Conservation (phyloP, 495 filamentous ascomycete species). For the Astrocystis sublimbata region DNA sequence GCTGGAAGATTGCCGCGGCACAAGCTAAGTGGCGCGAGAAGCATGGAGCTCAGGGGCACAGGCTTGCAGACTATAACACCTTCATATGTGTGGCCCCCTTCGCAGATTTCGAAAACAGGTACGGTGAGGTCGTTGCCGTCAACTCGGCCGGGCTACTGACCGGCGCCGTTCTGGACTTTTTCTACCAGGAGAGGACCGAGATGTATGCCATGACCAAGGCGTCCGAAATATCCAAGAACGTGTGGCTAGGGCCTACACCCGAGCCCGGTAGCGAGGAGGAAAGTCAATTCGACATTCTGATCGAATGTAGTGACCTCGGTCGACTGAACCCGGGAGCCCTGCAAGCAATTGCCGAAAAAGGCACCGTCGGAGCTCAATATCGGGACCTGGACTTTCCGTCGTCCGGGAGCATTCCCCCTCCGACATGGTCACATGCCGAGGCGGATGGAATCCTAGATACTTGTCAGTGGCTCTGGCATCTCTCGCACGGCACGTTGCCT, state of each 20-base stretch:
- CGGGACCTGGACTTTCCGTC: conserved; percentile 84
- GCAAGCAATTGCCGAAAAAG: conserved; percentile 43
- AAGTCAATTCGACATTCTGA: conserved; percentile 65
- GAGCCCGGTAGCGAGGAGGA: conserved; percentile 57
- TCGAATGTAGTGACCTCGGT: conserved; percentile 86
- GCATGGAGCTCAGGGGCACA: conserved; percentile 55
- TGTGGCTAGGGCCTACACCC: conserved; percentile 88
- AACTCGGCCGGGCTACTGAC: conserved; percentile 73
- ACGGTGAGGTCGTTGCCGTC: conserved; percentile 69
- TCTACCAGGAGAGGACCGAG: conserved; percentile 83
- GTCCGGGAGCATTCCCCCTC: conserved; percentile 83
- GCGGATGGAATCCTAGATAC: conserved; percentile 80
- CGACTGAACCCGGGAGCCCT: conserved; percentile 60
- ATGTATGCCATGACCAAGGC: conserved; percentile 93
- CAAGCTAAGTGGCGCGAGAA: conserved; percentile 72
- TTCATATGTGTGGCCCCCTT: conserved; percentile 74
- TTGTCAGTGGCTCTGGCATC: conserved; percentile 84
- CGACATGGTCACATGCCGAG: conserved; percentile 75
- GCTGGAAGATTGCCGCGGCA: conserved; percentile 69
- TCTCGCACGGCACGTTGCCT: conserved; percentile 61
- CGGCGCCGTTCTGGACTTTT: conserved; percentile 84
- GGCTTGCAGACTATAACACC: conserved; percentile 73
- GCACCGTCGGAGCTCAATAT: conserved; percentile 37
- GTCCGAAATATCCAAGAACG: conserved; percentile 82
- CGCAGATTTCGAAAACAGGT: conserved; percentile 67